phyloP scores from a whole-genome alignment of 148 eudicot species.

The Dysphania ambrosioides region DNA sequence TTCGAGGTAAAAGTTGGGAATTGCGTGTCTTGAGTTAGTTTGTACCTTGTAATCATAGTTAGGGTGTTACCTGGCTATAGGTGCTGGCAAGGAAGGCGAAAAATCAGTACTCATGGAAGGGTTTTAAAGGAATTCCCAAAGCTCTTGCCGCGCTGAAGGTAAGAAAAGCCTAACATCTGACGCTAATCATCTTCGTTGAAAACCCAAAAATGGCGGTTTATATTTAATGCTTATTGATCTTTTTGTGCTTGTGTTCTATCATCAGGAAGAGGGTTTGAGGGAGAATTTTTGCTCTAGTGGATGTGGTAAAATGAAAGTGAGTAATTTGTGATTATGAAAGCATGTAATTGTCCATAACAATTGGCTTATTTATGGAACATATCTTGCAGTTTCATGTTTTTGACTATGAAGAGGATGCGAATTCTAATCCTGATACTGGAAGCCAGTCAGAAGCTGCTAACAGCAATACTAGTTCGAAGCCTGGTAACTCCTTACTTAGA shows the following conservation, averaged over 20 bases:
- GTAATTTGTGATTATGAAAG: conserved; percentile 8
- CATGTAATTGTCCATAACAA: not conserved
- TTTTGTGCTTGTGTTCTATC: conserved; percentile 4
- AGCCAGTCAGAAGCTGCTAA: conserved; percentile 53
- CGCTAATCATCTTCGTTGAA: not conserved
- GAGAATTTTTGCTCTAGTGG: conserved; percentile 46
- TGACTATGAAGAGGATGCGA: conserved; percentile 57
- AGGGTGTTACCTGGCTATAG: conserved; percentile 32
- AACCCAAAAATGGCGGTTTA: not conserved
- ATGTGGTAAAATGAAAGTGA: conserved; percentile 39
- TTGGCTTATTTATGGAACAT: no score
- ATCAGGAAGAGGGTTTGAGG: conserved; percentile 73
- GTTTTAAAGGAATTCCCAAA: conserved; percentile 66
- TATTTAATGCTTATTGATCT: not conserved
- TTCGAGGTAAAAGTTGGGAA: not conserved
- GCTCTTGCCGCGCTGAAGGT: conserved; percentile 71
- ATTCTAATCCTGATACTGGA: conserved; percentile 44
- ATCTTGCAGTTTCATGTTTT: conserved; percentile 38
- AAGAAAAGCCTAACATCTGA: conserved; percentile 6
- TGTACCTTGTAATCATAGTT: not conserved
- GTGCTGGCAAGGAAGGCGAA: conserved; percentile 75
- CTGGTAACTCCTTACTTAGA: conserved; percentile 40
- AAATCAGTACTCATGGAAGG: conserved; percentile 87
- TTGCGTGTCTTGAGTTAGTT: not conserved
- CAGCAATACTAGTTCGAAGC: conserved; percentile 38